phyloP scores from a whole-genome alignment of 768 basidiomycete species.

The Mycena vulgaris region DNA sequence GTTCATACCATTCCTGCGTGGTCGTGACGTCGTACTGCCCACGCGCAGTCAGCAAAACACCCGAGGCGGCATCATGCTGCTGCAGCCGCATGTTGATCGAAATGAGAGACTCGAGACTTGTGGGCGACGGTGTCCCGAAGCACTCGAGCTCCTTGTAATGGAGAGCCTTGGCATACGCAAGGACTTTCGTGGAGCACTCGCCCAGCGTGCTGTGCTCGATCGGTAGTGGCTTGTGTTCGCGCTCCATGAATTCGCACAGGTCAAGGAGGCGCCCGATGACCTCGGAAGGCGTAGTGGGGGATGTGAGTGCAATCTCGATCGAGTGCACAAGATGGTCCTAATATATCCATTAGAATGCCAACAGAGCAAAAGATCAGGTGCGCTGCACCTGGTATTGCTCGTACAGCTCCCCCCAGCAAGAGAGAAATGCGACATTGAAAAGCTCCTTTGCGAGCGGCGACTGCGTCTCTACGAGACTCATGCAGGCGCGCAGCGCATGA shows the following conservation, averaged over 20 bases:
- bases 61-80: conserved; percentile 98
- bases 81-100: conserved; percentile 97
- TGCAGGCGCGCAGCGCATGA: conserved; percentile 95
- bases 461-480: conserved; percentile 93
- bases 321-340: conserved; percentile 96
- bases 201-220: conserved; percentile 95
- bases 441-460: conserved; percentile 93
- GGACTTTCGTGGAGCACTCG: conserved; percentile 93
- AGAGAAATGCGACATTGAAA: conserved; percentile 98
- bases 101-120: conserved; percentile 95
- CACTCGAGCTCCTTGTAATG: conserved; percentile 99
- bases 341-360: neutral
- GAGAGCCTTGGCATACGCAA: conserved; percentile 96
- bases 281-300: conserved; percentile 85
- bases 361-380: neutral
- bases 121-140: conserved; percentile 91
- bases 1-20: conserved; percentile 98
- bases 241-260: conserved; percentile 99
- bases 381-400: conserved; percentile 92
- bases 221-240: conserved; percentile 95
- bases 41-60: conserved; percentile 91
- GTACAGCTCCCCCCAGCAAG: conserved; percentile 96
- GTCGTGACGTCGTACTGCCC: conserved; percentile 93
- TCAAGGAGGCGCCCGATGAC: conserved; percentile 93
- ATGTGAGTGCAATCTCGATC: conserved; percentile 89